phyloP scores from a whole-genome alignment of 768 basidiomycete species.

The Dacryopinax spathularia region DNA sequence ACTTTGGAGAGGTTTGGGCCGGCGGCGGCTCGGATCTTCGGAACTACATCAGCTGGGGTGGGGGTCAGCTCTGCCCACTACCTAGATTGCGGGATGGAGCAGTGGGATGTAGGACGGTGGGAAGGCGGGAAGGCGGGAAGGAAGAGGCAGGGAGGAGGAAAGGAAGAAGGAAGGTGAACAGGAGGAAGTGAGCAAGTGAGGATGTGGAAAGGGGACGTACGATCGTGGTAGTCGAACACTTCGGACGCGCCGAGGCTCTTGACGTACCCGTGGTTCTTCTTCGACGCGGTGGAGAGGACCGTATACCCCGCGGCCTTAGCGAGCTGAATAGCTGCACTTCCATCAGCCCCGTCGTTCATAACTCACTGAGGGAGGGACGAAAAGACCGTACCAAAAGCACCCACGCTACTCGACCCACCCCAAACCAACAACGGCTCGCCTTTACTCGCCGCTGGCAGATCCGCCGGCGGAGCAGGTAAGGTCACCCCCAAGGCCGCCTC shows the following conservation, averaged over 20 bases:
- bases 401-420: conserved; percentile 10
- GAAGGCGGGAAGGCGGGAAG: too few species aligned
- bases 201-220: neutral
- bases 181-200: too few species aligned
- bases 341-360: neutral
- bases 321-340: conserved; percentile 13
- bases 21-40: conserved; percentile 8
- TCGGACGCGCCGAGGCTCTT: conserved; percentile 11
- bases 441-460: neutral
- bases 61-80: too few species aligned
- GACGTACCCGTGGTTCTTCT: conserved; percentile 14
- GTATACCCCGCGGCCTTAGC: conserved; percentile 12
- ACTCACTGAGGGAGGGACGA: neutral
- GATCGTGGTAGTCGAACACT: conserved; percentile 9
- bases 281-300: conserved; percentile 15
- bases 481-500: conserved; percentile 25
- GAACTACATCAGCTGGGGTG: conserved; percentile 8
- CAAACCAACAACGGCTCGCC: neutral
- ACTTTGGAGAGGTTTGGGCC: conserved; percentile 10
- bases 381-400: conserved; percentile 3
- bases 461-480: conserved; percentile 22
- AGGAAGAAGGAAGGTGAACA: too few species aligned
- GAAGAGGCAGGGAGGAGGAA: too few species aligned
- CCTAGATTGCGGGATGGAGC: too few species aligned
- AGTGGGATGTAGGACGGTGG: too few species aligned